Percentiles rank a stretch among this genome's conserved stretches.
phyloP scores from a whole-genome alignment of 1,284 basidiomycete species.

The Ceratobasidium sp. region DNA sequence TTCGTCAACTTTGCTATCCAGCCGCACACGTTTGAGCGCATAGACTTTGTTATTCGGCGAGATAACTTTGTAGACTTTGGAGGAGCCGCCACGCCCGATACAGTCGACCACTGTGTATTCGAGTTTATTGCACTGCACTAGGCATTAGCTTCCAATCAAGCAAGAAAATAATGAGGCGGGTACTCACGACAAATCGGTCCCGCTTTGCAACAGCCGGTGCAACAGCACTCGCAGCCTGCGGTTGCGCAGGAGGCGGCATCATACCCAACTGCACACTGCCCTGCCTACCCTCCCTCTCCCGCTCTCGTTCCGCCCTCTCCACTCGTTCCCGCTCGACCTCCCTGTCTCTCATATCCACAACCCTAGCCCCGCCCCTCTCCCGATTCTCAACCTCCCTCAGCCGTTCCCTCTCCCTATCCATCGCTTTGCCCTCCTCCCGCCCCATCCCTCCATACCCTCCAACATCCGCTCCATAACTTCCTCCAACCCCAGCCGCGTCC shows the following conservation, averaged over 20 bases:
- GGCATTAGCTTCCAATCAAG: neutral
- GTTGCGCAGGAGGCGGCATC: conserved; percentile 42
- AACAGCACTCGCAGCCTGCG: neutral
- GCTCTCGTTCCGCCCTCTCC: conserved; percentile 47
- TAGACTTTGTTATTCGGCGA: conserved; percentile 79
- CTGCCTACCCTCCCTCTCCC: conserved; percentile 47
- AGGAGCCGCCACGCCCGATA: conserved; percentile 91
- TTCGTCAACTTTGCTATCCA: conserved; percentile 79
- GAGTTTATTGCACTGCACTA: conserved; percentile 69
- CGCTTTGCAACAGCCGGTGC: conserved; percentile 51
- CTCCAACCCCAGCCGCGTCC: conserved; percentile 9
- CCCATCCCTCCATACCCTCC: conserved; percentile 52
- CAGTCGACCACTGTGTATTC: conserved; percentile 84
- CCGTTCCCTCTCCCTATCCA: conserved; percentile 53
- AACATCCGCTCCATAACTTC: conserved; percentile 43
- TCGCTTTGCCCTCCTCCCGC: conserved; percentile 50
- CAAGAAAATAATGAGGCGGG: conserved; percentile 20
- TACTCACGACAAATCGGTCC: conserved; percentile 43
- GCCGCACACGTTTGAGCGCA: conserved; percentile 87
- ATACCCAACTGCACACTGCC: conserved; percentile 44
- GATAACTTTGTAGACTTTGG: conserved; percentile 91
- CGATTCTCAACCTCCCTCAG: conserved; percentile 49
- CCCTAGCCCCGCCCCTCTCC: neutral
- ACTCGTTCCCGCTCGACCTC: conserved; percentile 52
- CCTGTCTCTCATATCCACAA: conserved; percentile 48